Base-by-base conservation (phyloP, 768 basidiomycete genomes). In the Sarcodon sp. region DNA sequence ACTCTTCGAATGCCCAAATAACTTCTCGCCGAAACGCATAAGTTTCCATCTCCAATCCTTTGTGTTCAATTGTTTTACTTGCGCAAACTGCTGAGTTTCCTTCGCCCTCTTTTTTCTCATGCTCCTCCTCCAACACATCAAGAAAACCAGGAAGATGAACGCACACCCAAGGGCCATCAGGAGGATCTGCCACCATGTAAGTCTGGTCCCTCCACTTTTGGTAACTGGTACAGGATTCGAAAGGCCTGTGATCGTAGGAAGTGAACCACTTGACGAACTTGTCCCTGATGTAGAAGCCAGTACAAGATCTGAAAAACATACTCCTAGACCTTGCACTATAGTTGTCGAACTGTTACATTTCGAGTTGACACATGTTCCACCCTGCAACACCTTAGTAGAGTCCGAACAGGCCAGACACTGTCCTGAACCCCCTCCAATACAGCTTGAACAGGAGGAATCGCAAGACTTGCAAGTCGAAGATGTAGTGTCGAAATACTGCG, bases 141-240 rank as follows among this genome's bases (percentile, higher is more conserved):
- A 58, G 51, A 87, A 61, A 43, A 75, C 61, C 37, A 87, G 49
- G 59, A 87, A 79, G 63, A 89, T 80, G 63, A 89, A 84, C 12
- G 80, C 80, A 58, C 82, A 83, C 8, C 87, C 85, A 35, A 88
- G 74, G 0, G 80, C 69, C 83, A 89, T 89, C 48, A 89, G 73
- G 48, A 89, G 67, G 54, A 89, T 87, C 65, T 90, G 71, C 86
- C 87, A 89, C 87, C 87, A 89, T 50, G 67, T 65, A 7, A 88
- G 66, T 18, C 68, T 55, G 27, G 66, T 68, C 16, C 57, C 60
- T 15, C 49, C 55, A 27, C 47, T 57, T 13, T 54, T 62, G 46
- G 47, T 51, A 4, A 47, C 53, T 33, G 50, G 39, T 37, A 51
- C 50, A 32, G 83, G 81, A n/a, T 71, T 64, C 38, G 71, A 59